Evolutionary conservation across 331 rosid species (phyloP), one percentile per base, ranked within the genome.

Genomic region (Pyracantha coccinea): DNA sequence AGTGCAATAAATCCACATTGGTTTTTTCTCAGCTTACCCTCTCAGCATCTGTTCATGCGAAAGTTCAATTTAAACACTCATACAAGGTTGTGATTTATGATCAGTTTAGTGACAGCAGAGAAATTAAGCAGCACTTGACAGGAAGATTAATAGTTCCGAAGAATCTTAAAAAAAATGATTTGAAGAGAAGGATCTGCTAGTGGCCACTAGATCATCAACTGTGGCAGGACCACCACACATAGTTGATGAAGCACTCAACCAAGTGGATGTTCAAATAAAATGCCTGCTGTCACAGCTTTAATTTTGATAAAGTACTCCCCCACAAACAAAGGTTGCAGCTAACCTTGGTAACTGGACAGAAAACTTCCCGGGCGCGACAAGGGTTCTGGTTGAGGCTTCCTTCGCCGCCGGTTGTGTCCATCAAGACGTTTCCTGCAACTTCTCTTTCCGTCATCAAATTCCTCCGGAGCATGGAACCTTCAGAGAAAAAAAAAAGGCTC

Each of bases 361-460:
- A 88, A 87, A 70, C 77, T 80, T 69, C 86, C 86, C 38, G 87
- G 45, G 17, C 92, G 86, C 3, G 88, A 81, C 38, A 85, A 58
- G n/a, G 92, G 77, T 64, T 90, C 97, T 44, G 89, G 87, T 77
- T 87, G 98, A 12, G 96, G 92, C 88, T 94, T 94, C 73, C 99
- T 85, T 71, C 97, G 84, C 84, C 97, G 81, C 77, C 97, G 78
- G 83, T 94, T 94, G 88, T 94, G 97, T 33, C 99, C 99, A 65
- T 92, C 97, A 24, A 94, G 86, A 4, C 99, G 95, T 66, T 94
- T 94, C 75, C 99, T 82, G 82, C 99, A 94, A 86, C 99, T 94
- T 79, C 96, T 88, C 83, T 94, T 94, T 50, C 92, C 99, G 84
- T 90, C 96, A 76, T 94, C 99, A 82, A 94, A 93, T 86, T 93